Evolutionary conservation across 2,329 filamentous ascomycete genomes (phyloP).

Genomic region (Pseudocercospora vitis): DNA sequence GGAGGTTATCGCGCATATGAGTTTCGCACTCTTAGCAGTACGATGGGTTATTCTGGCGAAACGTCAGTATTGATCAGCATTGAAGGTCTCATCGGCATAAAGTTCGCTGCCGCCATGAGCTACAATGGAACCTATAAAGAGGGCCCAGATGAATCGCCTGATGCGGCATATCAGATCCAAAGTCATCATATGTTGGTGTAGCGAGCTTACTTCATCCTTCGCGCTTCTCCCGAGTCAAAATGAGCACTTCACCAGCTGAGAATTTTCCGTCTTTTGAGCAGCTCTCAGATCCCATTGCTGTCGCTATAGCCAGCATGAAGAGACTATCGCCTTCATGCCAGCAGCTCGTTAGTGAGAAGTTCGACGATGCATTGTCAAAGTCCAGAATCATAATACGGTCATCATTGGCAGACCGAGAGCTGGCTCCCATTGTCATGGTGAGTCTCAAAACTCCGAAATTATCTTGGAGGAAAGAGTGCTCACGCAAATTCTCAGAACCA

Average conservation of each 20-base stretch:
- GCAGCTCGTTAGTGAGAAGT: slow-evolving; percentile 24
- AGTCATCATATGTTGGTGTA: background rate
- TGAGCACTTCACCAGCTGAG: slow-evolving; percentile 2
- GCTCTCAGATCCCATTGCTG: background rate
- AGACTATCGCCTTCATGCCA: slow-evolving; percentile 31
- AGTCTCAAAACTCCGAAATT: background rate
- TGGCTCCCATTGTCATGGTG: slow-evolving; percentile 28
- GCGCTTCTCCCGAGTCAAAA: background rate
- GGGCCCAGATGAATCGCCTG: background rate
- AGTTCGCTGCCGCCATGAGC: background rate
- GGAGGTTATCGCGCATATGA: background rate
- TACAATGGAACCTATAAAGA: slow-evolving; percentile 2
- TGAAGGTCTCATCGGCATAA: too few species aligned
- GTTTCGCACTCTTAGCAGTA: background rate
- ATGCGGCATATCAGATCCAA: background rate
- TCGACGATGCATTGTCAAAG: slow-evolving; percentile 15
- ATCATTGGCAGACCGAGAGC: slow-evolving; percentile 26
- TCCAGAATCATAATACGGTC: slow-evolving; percentile 28
- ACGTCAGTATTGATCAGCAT: too few species aligned
- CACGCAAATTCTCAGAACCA: slow-evolving; percentile 26
- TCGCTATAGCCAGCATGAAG: slow-evolving; percentile 5
- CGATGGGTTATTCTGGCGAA: background rate
- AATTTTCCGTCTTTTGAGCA: background rate
- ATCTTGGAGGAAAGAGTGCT: background rate
- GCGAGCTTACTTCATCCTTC: background rate